phyloP scores from a whole-genome alignment of 495 filamentous ascomycete genomes.

The Evernia prunastri region DNA sequence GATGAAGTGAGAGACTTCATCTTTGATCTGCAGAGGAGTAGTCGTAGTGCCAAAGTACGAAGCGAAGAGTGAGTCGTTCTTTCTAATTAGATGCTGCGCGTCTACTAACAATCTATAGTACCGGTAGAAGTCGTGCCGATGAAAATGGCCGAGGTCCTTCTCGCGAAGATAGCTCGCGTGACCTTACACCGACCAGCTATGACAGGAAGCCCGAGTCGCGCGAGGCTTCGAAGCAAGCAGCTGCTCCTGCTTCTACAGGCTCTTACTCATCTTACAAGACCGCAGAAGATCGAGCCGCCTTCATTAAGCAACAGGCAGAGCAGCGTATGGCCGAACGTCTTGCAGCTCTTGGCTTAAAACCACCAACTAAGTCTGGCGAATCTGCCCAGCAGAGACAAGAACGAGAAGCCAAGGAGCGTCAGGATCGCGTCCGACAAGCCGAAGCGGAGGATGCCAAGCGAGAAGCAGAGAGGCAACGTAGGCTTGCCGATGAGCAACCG shows the following conservation, averaged over 20 bases:
- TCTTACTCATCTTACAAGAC: constrained; percentile 75
- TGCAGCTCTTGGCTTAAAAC: constrained; percentile 85
- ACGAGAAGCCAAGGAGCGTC: constrained; percentile 78
- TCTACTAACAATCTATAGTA: constrained; percentile 19
- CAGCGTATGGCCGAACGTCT: constrained; percentile 96
- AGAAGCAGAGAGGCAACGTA: constrained; percentile 77
- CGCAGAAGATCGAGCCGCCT: constrained; percentile 87
- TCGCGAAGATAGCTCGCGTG: constrained; percentile 29
- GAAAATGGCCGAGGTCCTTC: constrained; percentile 29
- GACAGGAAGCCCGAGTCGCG: constrained; percentile 31
- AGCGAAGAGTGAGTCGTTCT: constrained; percentile 56
- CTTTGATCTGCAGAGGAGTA: constrained; percentile 83
- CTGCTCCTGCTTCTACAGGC: constrained; percentile 40
- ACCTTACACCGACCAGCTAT: constrained; percentile 27
- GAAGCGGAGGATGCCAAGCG: constrained; percentile 94
- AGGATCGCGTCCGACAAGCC: constrained; percentile 76
- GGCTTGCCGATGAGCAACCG: constrained; percentile 76
- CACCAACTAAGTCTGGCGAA: constrained; percentile 62
- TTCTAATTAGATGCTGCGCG: background rate
- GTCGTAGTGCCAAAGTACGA: constrained; percentile 65
- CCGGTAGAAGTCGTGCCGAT: constrained; percentile 19
- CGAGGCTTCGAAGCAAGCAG: constrained; percentile 35
- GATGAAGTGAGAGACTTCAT: constrained; percentile 97
- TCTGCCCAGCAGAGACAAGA: constrained; percentile 77
- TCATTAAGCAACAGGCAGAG: constrained; percentile 94